Percentiles rank a stretch among this genome's conserved stretches.
phyloP scores from a whole-genome alignment of 305 asterid species.

The Solanum aculeatissimum region DNA sequence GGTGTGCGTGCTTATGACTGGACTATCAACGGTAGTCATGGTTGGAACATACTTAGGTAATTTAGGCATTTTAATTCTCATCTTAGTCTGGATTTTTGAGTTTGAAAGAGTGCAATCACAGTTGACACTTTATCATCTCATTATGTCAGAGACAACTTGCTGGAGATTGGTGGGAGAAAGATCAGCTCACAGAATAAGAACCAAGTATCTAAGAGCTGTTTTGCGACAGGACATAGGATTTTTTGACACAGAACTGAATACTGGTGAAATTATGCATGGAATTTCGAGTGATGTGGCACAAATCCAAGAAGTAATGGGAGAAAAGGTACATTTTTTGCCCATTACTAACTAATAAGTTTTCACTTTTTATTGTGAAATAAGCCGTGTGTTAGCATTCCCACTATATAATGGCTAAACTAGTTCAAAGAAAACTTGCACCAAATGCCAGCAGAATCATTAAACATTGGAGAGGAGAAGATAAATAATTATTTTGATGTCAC shows the following conservation, averaged over 20 bases:
- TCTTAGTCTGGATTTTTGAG: not conserved
- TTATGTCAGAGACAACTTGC: slow-evolving; percentile 60
- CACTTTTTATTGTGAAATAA: not conserved
- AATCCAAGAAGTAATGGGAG: slow-evolving; percentile 89
- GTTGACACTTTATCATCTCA: not conserved
- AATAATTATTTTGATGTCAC: not conserved
- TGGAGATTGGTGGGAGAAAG: slow-evolving; percentile 86
- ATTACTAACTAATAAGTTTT: not conserved
- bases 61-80: not conserved
- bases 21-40: slow-evolving; percentile 48
- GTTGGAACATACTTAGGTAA: slow-evolving; percentile 82
- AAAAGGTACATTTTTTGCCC: slow-evolving; percentile 34
- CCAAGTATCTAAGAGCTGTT: slow-evolving; percentile 64
- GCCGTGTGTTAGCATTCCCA: not conserved
- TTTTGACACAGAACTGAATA: slow-evolving; percentile 64
- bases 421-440: not conserved
- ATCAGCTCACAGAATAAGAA: slow-evolving; percentile 71
- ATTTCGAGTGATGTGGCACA: slow-evolving; percentile 87
- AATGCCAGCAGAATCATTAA: not conserved
- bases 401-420: not conserved
- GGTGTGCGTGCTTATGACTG: slow-evolving; percentile 70
- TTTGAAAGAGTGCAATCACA: not conserved
- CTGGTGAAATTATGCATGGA: slow-evolving; percentile 86
- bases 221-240: slow-evolving; percentile 62
- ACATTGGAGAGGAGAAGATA: not conserved